These are phyloP conservation scores for Blastocystis sp. DNA, from an alignment of 352 stramenopile genomes.

Conservation along the genomic window DNA sequence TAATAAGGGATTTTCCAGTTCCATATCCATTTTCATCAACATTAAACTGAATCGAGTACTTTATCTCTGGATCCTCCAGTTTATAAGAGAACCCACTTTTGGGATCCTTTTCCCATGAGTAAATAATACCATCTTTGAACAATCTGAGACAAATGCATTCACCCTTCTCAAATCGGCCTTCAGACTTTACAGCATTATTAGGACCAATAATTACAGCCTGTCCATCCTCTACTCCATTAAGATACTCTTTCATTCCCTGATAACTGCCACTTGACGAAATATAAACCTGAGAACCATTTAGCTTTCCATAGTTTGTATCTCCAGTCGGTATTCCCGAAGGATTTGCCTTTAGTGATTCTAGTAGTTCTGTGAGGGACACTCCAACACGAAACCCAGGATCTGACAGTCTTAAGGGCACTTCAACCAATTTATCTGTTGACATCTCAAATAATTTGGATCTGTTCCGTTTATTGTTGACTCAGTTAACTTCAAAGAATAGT, in stretches of 20 bases:
- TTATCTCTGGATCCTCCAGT: no score
- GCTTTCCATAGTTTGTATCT: conserved; percentile 5
- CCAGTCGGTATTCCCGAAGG: neutral
- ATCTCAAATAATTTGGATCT: no score
- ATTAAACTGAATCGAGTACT: no score
- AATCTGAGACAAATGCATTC: neutral
- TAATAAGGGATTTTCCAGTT: no score
- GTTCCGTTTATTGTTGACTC: no score
- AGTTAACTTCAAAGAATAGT: no score
- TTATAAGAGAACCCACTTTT: neutral
- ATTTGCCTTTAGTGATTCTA: neutral
- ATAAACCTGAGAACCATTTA: neutral
- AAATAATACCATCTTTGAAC: neutral
- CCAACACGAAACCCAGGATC: neutral
- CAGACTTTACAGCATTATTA: neutral
- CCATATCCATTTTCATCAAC: no score
- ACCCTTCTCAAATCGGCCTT: neutral
- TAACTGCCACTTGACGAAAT: neutral
- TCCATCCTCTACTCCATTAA: neutral
- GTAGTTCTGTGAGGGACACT: neutral
- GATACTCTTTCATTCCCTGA: neutral
- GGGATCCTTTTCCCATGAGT: neutral
- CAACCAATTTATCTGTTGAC: neutral
- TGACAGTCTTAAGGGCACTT: neutral
- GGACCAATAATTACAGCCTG: neutral